Evolutionary conservation across 257 asterid genomes (phyloP), one percentile per base, ranked within the genome.

Genomic region (Salvia miltiorrhiza): DNA sequence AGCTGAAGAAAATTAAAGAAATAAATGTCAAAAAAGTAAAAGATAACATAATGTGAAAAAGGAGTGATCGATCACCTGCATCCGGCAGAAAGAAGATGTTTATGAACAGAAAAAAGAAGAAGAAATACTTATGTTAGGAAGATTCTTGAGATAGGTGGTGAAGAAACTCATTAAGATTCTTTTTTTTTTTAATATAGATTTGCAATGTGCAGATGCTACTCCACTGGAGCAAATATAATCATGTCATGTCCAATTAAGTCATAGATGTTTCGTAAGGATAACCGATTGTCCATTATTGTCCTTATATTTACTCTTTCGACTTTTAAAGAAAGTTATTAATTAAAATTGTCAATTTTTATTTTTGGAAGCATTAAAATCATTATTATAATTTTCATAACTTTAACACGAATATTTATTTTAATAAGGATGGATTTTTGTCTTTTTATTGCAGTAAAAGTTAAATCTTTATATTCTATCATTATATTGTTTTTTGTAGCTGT

Each of bases 21-120:
- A n/a, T 32, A 5, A 50, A 4, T 4, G 16, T 11, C 12, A 1
- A 37, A 9, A 62, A 40, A 16, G 1, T 7, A 26, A 33, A 14
- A 24, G 10, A 50, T n/a, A 21, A 1, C 9, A 48, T 9, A 39
- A 8, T 12, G 24, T 20, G 9, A 5, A 32, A 9, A 32, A 26
- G 14, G 9, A 30, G 49, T 35, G 26, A 28, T 69, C 53, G 26
- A 28, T 69, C 53, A 70, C 76, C 80, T 63, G 35, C 10, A 11
- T 49, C 60, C 10, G 54, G 69, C 50, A 48, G 73, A 49, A 40
- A 24, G 63, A 44, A 26, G 70, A 28, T 55, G 43, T 67, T 33
- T 54, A 24, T 40, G 32, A 19, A 43, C 39, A 52, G 8, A 20
- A 3, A 53, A 26, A 24, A 39, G 30, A 67, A 52, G 8, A 14